These are phyloP conservation scores for Citrus sp. DNA, from an alignment of 345 rosid species.

Conservation along the genomic window DNA sequence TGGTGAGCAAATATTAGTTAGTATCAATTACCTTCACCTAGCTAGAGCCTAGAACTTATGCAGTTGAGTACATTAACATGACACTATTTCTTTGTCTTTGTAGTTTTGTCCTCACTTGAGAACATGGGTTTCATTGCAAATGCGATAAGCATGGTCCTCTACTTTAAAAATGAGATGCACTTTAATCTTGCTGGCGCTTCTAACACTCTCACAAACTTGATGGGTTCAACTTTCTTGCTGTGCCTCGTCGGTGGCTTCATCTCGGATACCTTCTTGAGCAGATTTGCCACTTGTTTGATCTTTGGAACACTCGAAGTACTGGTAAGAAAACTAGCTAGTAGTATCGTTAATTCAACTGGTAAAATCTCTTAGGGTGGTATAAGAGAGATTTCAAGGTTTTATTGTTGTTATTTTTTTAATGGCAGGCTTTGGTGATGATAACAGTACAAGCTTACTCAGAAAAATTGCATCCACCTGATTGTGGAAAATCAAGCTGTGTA, in stretches of 20 bases:
- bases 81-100: not conserved
- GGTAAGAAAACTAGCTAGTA: conserved; percentile 14
- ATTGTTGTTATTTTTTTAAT: not conserved
- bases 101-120: conserved; percentile 37
- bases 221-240: conserved; percentile 58
- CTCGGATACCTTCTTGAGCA: conserved; percentile 45
- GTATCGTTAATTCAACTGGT: not conserved
- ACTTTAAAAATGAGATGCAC: conserved; percentile 36
- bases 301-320: conserved; percentile 42
- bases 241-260: conserved; percentile 53
- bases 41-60: not conserved
- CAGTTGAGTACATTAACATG: not conserved
- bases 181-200: conserved; percentile 30
- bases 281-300: conserved; percentile 31
- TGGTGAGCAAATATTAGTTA: conserved; percentile 24
- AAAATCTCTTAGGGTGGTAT: too few species aligned
- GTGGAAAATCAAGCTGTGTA: conserved; percentile 36
- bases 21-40: not conserved
- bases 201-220: conserved; percentile 48
- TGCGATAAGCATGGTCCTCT: conserved; percentile 42
- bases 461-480: conserved; percentile 33
- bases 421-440: conserved; percentile 43
- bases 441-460: conserved; percentile 45
- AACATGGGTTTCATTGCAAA: conserved; percentile 65
- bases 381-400: not conserved